Evolutionary conservation across 2,329 filamentous ascomycete species (phyloP), one percentile per base, ranked within the genome.

Genomic region (Epichloe bromicola): DNA sequence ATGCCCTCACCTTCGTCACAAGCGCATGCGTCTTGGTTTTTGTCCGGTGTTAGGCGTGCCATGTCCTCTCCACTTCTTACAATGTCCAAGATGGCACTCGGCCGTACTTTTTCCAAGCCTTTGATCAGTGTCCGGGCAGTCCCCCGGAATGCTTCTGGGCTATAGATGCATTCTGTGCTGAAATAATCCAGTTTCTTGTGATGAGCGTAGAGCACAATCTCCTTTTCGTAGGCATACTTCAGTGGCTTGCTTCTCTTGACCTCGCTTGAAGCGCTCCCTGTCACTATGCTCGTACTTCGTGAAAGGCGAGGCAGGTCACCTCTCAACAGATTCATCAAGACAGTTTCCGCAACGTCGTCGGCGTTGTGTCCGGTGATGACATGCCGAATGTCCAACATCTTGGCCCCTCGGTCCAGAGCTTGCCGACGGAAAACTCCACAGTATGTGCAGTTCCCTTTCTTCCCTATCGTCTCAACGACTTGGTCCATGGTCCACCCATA

Each of bases 401-500:
- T 90, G 5, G 93, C 89, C 17, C 93, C 93, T 8, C 93, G 82
- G 65, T 98, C 93, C 36, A 98, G 75, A 2, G 93, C 93, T 70
- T 98, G 93, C 53, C 94, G 79, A 50, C 93, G 78, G 64, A 98
- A 98, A 17, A 98, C 93, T 14, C 93, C 93, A 62, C 93, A 98
- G 63, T 98, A 98, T 33, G 94, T 98, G 75, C 93, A 98, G 68
- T 98, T 98, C 33, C 91, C 90, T 67, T 96, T 97, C 72, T 96
- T 97, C 14, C 93, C 93, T 48, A 98, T 86, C 46, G 91, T 88
- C 61, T 90, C 86, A 4, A 98, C 94, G 10, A 98, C 93, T 63
- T 97, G 88, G 63, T 98, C 93, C 93, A 98, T 98, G 1, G 90
- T 96, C 93, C 93, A 98, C 8, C 91, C 93, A 65, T 98, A 98